These are phyloP conservation scores for Crithidia mellificae DNA, from an alignment of 208 protist genomes.

Conservation along the genomic window DNA sequence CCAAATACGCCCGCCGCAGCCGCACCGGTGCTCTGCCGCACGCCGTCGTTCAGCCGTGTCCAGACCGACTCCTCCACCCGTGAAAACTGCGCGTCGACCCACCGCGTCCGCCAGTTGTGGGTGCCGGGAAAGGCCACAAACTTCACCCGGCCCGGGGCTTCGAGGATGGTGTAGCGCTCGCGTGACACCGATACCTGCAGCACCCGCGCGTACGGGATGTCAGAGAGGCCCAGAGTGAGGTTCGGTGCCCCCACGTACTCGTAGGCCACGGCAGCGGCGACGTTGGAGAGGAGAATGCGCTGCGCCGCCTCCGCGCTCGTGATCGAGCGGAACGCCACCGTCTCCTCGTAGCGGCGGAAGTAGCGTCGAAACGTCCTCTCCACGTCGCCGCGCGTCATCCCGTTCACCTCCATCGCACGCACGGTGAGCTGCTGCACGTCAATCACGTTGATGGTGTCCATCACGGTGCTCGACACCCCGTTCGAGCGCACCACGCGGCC, in stretches of 20 bases:
- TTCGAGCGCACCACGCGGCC: conserved; percentile 45
- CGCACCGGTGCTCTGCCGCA: conserved; percentile 5
- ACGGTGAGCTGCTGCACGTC: conserved; percentile 39
- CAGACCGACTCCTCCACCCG: conserved; percentile 38
- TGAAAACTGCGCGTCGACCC: conserved; percentile 48
- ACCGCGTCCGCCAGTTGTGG: conserved; percentile 75
- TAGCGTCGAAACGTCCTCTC: conserved; percentile 47
- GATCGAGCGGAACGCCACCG: conserved; percentile 44
- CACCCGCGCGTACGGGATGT: conserved; percentile 70
- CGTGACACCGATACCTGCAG: conserved; percentile 43
- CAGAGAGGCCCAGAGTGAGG: conserved; percentile 59
- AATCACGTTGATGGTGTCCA: conserved; percentile 33
- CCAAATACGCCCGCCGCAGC: too few relatives aligned
- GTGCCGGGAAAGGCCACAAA: conserved; percentile 82
- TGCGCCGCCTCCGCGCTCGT: conserved; percentile 36
- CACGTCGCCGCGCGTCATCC: conserved; percentile 36
- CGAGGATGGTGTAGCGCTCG: conserved; percentile 67
- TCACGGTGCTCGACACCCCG: neutral
- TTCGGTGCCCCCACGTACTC: conserved; percentile 67
- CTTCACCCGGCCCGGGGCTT: conserved; percentile 67
- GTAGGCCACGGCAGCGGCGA: conserved; percentile 60
- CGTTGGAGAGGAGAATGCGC: conserved; percentile 55
- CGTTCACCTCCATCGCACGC: conserved; percentile 41
- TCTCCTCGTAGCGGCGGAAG: conserved; percentile 63
- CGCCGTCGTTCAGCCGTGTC: conserved; percentile 43